These are phyloP conservation scores for Euptelea pleiosperma DNA, from an alignment of 164 flowering plant genomes.

Conservation along the genomic window DNA sequence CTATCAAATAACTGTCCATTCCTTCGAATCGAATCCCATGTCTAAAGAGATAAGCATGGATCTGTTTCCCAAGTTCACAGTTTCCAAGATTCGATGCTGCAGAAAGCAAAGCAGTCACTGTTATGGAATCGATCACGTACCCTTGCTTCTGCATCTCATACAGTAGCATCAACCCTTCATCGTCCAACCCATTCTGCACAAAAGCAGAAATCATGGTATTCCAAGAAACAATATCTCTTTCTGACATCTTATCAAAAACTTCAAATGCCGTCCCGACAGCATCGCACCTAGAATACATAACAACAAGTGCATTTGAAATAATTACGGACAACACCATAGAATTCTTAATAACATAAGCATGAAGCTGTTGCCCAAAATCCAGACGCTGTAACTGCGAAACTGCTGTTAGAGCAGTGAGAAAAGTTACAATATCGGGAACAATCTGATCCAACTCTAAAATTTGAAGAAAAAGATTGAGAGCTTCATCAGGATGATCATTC, in stretches of 20 bases:
- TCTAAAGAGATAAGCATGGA: slow-evolving; percentile 75
- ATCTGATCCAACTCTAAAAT: slow-evolving; percentile 37
- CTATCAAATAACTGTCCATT: slow-evolving; percentile 77
- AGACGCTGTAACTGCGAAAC: slow-evolving; percentile 64
- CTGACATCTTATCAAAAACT: slow-evolving; percentile 60
- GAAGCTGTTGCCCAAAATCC: slow-evolving; percentile 58
- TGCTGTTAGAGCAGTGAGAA: slow-evolving; percentile 57
- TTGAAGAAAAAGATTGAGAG: slow-evolving; percentile 50
- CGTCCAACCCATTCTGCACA: slow-evolving; percentile 75
- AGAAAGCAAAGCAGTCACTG: slow-evolving; percentile 70
- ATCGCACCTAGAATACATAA: slow-evolving; percentile 81
- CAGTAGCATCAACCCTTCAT: slow-evolving; percentile 79
- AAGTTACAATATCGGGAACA: slow-evolving; percentile 60
- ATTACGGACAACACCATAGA: slow-evolving; percentile 27
- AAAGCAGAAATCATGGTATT: slow-evolving; percentile 75
- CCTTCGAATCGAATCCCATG: slow-evolving; percentile 70
- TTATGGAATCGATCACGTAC: slow-evolving; percentile 54
- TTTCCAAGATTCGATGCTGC: slow-evolving; percentile 78
- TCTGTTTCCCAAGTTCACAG: slow-evolving; percentile 60
- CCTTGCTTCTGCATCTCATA: slow-evolving; percentile 76
- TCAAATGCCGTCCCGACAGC: slow-evolving; percentile 44
- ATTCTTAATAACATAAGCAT: slow-evolving; percentile 61
- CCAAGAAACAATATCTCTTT: slow-evolving; percentile 87
- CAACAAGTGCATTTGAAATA: slow-evolving; percentile 56
- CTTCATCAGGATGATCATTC: slow-evolving; percentile 46